A percentile compares a stretch with the other conserved stretches of the same genome.
phyloP scores from a whole-genome alignment of 179 eudicot genomes.

The Silene coronaria region DNA sequence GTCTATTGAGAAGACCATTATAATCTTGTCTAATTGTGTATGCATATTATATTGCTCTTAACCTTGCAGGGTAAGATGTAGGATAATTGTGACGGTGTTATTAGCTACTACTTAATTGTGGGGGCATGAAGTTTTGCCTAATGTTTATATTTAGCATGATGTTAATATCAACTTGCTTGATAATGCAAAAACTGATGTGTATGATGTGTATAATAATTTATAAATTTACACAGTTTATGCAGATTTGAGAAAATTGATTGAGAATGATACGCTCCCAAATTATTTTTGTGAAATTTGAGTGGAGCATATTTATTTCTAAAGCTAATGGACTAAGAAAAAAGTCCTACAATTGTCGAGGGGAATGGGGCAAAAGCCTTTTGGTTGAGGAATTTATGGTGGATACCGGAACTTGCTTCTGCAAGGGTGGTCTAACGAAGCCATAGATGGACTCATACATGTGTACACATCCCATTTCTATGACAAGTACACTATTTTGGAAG shows the following conservation, averaged over 20 bases:
- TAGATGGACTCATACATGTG: no score
- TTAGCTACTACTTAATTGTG: no score
- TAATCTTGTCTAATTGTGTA: not conserved
- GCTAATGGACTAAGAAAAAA: not conserved
- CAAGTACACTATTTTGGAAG: no score
- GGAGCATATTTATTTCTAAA: not conserved
- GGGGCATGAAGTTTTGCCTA: no score
- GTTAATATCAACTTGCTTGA: not conserved
- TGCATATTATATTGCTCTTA: not conserved
- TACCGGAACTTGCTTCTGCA: no score
- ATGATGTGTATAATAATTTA: not conserved
- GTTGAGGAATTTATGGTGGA: not conserved
- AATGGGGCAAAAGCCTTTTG: not conserved
- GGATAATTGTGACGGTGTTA: no score
- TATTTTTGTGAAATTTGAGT: no score
- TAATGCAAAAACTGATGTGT: not conserved
- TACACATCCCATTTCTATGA: no score
- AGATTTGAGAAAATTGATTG: not conserved
- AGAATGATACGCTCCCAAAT: not conserved
- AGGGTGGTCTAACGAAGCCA: no score
- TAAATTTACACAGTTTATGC: not conserved
- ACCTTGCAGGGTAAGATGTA: not conserved
- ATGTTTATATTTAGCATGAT: no score
- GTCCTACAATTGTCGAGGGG: not conserved
- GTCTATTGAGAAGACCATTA: not conserved